These are phyloP conservation scores for Maudiozyma serrabonitensis DNA, from an alignment of 805 yeast species.

Conservation along the genomic window DNA sequence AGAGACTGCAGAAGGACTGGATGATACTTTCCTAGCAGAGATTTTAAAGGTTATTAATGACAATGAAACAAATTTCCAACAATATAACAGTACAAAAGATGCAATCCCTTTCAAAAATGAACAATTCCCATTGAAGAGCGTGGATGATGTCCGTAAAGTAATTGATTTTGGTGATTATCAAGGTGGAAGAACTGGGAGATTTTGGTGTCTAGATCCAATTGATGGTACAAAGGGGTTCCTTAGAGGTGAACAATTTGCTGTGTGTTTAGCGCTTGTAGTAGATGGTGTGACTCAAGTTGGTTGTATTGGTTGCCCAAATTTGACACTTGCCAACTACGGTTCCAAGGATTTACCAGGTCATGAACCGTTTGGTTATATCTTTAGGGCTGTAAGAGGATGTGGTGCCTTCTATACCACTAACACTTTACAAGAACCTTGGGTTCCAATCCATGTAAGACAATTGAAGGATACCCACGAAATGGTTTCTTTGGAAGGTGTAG, in stretches of 20 bases:
- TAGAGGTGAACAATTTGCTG: slow-evolving; percentile 94
- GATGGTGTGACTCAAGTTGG: slow-evolving; percentile 83
- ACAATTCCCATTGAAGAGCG: slow-evolving; percentile 30
- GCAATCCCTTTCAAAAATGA: slow-evolving; percentile 9
- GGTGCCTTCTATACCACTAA: slow-evolving; percentile 28
- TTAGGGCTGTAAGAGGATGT: slow-evolving; percentile 24
- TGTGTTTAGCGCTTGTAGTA: slow-evolving; percentile 81
- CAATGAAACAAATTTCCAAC: slow-evolving; percentile 39
- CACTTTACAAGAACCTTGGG: slow-evolving; percentile 28
- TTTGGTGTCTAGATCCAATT: slow-evolving; percentile 97
- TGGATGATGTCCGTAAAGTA: slow-evolving; percentile 45
- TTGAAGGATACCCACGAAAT: slow-evolving; percentile 16
- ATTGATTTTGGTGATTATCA: slow-evolving; percentile 72
- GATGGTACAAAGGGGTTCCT: slow-evolving; percentile 97
- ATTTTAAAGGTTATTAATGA: slow-evolving; percentile 53
- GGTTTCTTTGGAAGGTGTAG: slow-evolving; percentile 69
- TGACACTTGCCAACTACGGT: slow-evolving; percentile 34
- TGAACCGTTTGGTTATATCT: slow-evolving; percentile 25
- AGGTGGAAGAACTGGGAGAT: slow-evolving; percentile 73
- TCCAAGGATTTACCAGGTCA: slow-evolving; percentile 31
- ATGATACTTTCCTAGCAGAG: slow-evolving; percentile 36
- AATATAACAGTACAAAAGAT: slow-evolving; percentile 16
- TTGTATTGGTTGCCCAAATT: slow-evolving; percentile 92
- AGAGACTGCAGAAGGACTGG: slow-evolving; percentile 70
- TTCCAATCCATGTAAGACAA: slow-evolving; percentile 46